A percentile compares a stretch with the other conserved stretches of the same genome.
Evolutionary conservation across 2,329 filamentous ascomycete species (phyloP).

Genomic region (Pseudopithomyces chartarum): DNA sequence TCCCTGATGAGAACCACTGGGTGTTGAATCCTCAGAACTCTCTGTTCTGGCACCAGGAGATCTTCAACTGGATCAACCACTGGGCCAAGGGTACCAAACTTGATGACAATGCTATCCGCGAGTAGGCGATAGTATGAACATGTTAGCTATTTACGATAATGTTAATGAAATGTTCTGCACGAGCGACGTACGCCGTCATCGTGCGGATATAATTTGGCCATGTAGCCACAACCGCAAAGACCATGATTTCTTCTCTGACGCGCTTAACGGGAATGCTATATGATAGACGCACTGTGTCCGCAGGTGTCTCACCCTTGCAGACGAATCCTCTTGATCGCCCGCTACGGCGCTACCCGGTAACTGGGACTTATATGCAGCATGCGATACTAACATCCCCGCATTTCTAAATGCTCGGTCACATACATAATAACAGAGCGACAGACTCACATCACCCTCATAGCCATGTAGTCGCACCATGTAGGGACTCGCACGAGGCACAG

Average conservation of each 20-base stretch:
- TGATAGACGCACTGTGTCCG: no score
- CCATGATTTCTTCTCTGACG: no score
- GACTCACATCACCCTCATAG: background rate
- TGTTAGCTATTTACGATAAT: background rate
- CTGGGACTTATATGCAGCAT: conserved; percentile 5
- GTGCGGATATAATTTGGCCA: background rate
- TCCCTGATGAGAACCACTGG: conserved; percentile 81
- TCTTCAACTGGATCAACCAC: conserved; percentile 48
- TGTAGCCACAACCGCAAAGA: no score
- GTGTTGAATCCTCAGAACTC: conserved; percentile 90
- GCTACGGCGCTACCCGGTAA: conserved; percentile 16
- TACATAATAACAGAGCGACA: background rate
- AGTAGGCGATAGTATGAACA: conserved; percentile 18
- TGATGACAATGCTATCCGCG: conserved; percentile 35
- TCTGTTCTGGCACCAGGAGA: conserved; percentile 79
- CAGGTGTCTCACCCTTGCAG: background rate
- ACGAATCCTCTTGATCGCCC: conserved; percentile 3
- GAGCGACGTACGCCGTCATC: background rate
- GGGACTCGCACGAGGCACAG: background rate
- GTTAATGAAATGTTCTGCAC: background rate
- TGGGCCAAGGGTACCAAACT: conserved; percentile 37
- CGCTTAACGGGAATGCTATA: no score
- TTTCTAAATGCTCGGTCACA: background rate
- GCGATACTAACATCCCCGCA: background rate
- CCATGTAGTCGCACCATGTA: background rate